Evolutionary conservation across 257 asterid genomes (phyloP).

Genomic region (Craterostigma plantagineum): DNA sequence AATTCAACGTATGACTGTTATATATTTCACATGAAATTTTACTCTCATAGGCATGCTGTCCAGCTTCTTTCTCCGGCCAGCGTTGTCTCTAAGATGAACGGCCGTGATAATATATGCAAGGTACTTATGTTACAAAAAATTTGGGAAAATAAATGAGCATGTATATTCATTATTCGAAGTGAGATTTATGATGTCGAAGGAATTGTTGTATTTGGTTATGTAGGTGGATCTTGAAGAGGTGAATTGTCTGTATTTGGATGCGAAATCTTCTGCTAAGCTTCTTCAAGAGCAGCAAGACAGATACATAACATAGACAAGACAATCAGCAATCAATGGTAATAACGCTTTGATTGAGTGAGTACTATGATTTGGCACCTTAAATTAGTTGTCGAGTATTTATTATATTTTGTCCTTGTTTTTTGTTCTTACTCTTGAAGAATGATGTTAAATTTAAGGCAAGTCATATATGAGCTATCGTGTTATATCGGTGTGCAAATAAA

Average conservation of each 20-base stretch:
- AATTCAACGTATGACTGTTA: background rate
- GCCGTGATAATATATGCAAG: slow-evolving; percentile 88
- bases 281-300: slow-evolving; percentile 93
- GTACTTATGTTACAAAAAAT: no score
- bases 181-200: background rate
- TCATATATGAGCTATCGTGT: no score
- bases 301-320: slow-evolving; percentile 53
- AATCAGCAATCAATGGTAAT: no score
- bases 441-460: no score
- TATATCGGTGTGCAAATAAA: no score
- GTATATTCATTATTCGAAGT: background rate
- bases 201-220: background rate
- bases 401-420: no score
- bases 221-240: slow-evolving; percentile 95
- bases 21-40: background rate
- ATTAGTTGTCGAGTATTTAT: no score
- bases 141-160: no score
- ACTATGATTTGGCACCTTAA: no score
- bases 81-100: slow-evolving; percentile 69
- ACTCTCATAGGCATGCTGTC: slow-evolving; percentile 48
- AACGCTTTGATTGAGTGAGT: no score
- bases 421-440: no score
- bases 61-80: slow-evolving; percentile 85
- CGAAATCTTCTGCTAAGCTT: slow-evolving; percentile 72
- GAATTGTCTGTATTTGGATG: slow-evolving; percentile 54